Base-by-base conservation (phyloP, 2,329 filamentous ascomycete genomes). In the Colletotrichum brevisporum region DNA sequence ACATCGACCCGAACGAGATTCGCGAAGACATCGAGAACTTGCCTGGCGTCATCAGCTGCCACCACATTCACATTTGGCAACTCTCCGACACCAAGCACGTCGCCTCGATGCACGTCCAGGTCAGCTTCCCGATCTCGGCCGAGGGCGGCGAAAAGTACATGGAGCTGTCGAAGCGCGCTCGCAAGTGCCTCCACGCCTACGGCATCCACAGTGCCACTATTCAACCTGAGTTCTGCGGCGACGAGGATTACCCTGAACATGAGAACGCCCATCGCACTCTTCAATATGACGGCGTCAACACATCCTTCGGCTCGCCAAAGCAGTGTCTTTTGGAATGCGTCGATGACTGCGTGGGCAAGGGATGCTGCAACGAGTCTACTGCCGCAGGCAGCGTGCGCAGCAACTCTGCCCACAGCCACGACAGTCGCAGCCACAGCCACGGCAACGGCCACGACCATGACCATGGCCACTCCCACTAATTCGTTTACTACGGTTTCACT, bases 21-120 rank as follows among this genome's bases (percentile, higher is more conserved):
- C 93, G 94, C 73, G 91, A 95, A 73, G 96, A 99, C 78, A 97
- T 99, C 62, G 89, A 95, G 77, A 83, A 88, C 16, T 89, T 99
- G 6, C 92, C 92, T 0, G 95, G 95, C 50, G 92, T 99, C 55
- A 85, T 96, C 70, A 94, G 92, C 78, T 97, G 94, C 77, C 96
- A 99, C 81, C 95, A 99, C 79, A 87, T 99, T 24, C 96, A 99
- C 78, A 94, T 99, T 71, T 99, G 96, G 96, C 95, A 98, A 80
- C 88, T 99, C 41, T 97, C 93, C 16, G 95, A 98, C 78, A 96
- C 94, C 60, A 97, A 98, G 83, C 86, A 97, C 41, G 92, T 99
- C 45, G 95, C 96, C 13, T 96, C 93, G 12, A 89, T 99, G 81
- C 96, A 99, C 78, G 91, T 99, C 52, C 94, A 97, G 79, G 92